phyloP scores from a whole-genome alignment of 176 grass and related monocot genomes.

The Oryza nivara region DNA sequence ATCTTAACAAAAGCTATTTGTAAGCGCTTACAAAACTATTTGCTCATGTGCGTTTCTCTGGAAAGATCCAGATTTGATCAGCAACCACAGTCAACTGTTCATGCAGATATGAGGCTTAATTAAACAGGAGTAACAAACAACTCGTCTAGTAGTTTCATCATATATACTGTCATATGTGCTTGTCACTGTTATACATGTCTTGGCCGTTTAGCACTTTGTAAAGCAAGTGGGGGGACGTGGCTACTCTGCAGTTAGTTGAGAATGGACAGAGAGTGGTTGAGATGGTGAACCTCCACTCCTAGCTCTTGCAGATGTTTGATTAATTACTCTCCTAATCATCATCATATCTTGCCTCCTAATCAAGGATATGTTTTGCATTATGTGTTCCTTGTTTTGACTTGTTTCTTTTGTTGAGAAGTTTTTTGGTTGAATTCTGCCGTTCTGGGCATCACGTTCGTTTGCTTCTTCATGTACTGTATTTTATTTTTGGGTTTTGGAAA shows the following conservation, averaged over 20 bases:
- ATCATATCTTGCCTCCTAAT: not conserved
- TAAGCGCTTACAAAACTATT: not conserved
- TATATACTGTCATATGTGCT: not conserved
- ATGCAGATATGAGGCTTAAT: constrained; percentile 4
- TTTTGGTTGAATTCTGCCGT: not conserved
- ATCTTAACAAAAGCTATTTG: too few relatives aligned
- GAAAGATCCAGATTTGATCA: not conserved
- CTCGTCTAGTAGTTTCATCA: not conserved
- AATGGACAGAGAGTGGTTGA: constrained; percentile 13
- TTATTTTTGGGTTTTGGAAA: not conserved
- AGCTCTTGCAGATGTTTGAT: not conserved
- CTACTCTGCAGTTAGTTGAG: constrained; percentile 29
- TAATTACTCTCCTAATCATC: not conserved
- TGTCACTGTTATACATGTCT: constrained; percentile 7
- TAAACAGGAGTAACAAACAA: not conserved
- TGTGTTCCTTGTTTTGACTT: not conserved
- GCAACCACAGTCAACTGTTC: not conserved
- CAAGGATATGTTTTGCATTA: not conserved
- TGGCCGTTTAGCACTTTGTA: constrained; percentile 15
- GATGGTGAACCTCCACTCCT: constrained; percentile 35
- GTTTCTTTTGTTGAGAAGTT: not conserved
- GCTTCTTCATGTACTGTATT: not conserved
- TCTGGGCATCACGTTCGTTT: constrained; percentile 31
- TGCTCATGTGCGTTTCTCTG: not conserved
- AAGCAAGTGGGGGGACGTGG: constrained; percentile 28